A percentile compares a stretch with the other conserved stretches of the same genome.
These are phyloP conservation scores for Aspergillus glaucus DNA, from an alignment of 2,329 filamentous ascomycete species.

Conservation along the genomic window DNA sequence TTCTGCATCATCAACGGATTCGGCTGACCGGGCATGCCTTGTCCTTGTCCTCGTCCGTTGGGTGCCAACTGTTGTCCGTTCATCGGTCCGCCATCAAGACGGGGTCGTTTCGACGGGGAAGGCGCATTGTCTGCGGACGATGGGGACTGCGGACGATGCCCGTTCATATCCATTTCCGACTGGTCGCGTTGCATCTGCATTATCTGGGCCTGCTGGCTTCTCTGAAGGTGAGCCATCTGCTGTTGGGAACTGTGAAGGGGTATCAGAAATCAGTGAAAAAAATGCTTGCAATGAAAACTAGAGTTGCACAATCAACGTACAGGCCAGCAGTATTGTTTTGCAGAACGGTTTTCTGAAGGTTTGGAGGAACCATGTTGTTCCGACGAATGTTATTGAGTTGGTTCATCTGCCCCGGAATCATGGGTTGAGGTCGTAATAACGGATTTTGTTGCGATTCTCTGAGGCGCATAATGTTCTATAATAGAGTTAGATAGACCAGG, in stretches of 20 bases:
- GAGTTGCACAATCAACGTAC: conserved; percentile 22
- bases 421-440: conserved; percentile 66
- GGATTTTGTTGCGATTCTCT: conserved; percentile 72
- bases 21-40: conserved; percentile 64
- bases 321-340: conserved; percentile 57
- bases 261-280: conserved; percentile 2
- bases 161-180: conserved; percentile 78
- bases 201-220: conserved; percentile 52
- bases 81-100: conserved; percentile 68
- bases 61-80: conserved; percentile 72
- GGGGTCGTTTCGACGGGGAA: conserved; percentile 84
- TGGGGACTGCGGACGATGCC: conserved; percentile 73
- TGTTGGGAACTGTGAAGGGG: conserved; percentile 50
- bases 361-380: conserved; percentile 32
- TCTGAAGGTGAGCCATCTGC: conserved; percentile 63
- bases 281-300: background rate
- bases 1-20: conserved; percentile 51
- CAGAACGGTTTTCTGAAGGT: conserved; percentile 66
- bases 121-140: conserved; percentile 79
- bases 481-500: conserved; percentile 13
- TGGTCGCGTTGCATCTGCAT: conserved; percentile 84
- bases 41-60: conserved; percentile 62
- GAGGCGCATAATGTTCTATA: conserved; percentile 59
- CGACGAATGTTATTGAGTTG: conserved; percentile 58
- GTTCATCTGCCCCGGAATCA: conserved; percentile 50